Evolutionary conservation across 1,284 basidiomycete genomes (phyloP).

Genomic region (Cutaneotrichosporon daszewskae): DNA sequence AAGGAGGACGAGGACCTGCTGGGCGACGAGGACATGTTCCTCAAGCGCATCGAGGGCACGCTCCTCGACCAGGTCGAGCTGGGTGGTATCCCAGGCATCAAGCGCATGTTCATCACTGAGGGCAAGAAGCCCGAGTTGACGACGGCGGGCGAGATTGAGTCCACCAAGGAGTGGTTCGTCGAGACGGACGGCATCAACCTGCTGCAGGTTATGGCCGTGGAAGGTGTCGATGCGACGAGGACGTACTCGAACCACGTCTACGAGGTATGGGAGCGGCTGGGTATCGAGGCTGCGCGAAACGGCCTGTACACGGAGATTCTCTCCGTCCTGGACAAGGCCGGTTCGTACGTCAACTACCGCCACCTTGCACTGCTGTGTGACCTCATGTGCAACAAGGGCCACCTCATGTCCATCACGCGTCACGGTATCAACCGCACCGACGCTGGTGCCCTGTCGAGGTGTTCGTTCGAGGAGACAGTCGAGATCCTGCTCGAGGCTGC

Average conservation of each 20-base stretch:
- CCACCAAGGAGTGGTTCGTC: constrained; percentile 82
- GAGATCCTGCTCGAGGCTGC: constrained; percentile 99
- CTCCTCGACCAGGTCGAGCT: constrained; percentile 95
- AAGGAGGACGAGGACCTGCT: constrained; percentile 80
- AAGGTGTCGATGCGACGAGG: constrained; percentile 85
- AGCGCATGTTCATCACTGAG: constrained; percentile 89
- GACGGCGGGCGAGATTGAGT: constrained; percentile 54
- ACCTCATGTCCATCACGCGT: constrained; percentile 97
- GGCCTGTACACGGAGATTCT: constrained; percentile 90
- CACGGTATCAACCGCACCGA: constrained; percentile 99
- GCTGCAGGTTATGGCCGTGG: constrained; percentile 87
- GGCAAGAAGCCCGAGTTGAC: constrained; percentile 68
- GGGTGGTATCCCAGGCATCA: constrained; percentile 86
- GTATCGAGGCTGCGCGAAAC: constrained; percentile 93
- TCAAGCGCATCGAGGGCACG: constrained; percentile 90
- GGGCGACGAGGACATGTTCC: constrained; percentile 92
- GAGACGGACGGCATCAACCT: constrained; percentile 97
- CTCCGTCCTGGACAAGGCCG: constrained; percentile 95
- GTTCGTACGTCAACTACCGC: constrained; percentile 98
- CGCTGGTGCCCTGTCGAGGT: constrained; percentile 93
- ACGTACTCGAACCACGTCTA: constrained; percentile 97
- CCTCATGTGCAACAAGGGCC: constrained; percentile 94
- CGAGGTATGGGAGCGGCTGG: constrained; percentile 92
- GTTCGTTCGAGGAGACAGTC: constrained; percentile 99
- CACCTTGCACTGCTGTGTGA: constrained; percentile 94